These are phyloP conservation scores for Chytriomyces confervae DNA, from an alignment of 192 early-diverging fungal genomes.

Conservation along the genomic window DNA sequence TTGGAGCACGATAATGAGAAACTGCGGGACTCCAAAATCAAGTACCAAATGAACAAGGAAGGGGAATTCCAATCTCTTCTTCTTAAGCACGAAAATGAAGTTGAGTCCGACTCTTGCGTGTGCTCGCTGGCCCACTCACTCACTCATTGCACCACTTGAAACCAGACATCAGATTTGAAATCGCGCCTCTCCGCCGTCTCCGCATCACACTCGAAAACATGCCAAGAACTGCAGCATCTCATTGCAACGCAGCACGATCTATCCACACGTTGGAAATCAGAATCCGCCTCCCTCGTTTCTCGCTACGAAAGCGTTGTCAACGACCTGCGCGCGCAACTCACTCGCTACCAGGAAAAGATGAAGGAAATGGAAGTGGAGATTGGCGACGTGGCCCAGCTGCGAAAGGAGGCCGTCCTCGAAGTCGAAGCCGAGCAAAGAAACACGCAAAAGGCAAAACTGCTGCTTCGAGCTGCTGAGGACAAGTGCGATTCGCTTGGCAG, in stretches of 20 bases:
- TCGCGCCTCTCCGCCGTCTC: conserved; percentile 43
- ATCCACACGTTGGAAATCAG: conserved; percentile 39
- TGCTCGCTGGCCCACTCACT: not conserved
- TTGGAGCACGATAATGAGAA: conserved; percentile 52
- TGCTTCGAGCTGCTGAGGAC: conserved; percentile 36
- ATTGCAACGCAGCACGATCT: conserved; percentile 44
- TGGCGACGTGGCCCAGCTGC: not conserved
- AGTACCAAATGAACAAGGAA: conserved; percentile 28
- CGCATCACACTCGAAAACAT: conserved; percentile 47
- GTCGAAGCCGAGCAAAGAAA: conserved; percentile 46
- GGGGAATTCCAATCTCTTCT: conserved; percentile 31
- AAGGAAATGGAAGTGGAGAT: conserved; percentile 39
- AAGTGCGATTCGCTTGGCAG: conserved; percentile 32
- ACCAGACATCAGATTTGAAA: conserved; percentile 40
- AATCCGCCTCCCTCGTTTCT: conserved; percentile 19
- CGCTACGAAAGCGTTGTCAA: conserved; percentile 42
- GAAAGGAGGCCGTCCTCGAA: conserved; percentile 37
- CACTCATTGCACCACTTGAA: conserved; percentile 6
- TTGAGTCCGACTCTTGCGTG: not conserved
- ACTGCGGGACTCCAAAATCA: conserved; percentile 28
- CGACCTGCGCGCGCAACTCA: conserved; percentile 37
- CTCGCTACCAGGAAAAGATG: conserved; percentile 9
- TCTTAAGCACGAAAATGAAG: conserved; percentile 39
- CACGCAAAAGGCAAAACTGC: conserved; percentile 16
- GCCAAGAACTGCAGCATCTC: conserved; percentile 50